Percentiles rank a stretch among this genome's conserved stretches.
Conservation (phyloP, 495 filamentous ascomycete species). For the Aspergillus steynii region DNA sequence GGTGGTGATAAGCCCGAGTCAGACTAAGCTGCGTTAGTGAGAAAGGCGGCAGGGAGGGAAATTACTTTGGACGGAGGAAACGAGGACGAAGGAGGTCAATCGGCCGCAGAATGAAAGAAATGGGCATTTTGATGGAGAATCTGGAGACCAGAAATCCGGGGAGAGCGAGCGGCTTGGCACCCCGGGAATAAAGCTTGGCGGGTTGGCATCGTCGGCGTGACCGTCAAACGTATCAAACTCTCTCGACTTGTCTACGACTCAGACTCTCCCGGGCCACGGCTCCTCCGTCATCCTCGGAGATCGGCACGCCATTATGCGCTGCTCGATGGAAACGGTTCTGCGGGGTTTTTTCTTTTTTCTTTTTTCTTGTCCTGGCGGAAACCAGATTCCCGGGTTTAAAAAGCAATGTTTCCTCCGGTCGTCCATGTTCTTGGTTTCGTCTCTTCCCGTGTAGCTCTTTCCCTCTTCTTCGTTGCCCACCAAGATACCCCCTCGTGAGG, state of each 20-base stretch:
- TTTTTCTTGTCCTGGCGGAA: neutral
- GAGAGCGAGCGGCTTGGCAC: neutral
- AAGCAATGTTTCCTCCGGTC: neutral
- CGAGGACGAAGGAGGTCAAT: no score
- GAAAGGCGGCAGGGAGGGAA: neutral
- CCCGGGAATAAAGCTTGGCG: neutral
- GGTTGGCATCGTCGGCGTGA: no score
- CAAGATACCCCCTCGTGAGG: neutral
- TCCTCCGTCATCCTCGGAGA: neutral
- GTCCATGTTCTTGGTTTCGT: neutral
- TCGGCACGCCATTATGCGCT: neutral
- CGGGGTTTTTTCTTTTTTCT: neutral
- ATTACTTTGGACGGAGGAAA: no score
- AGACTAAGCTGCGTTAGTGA: neutral
- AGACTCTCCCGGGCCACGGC: neutral
- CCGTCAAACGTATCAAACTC: no score
- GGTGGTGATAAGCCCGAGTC: neutral
- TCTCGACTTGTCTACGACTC: no score
- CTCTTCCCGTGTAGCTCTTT: neutral
- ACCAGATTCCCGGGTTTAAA: neutral
- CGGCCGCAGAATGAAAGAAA: no score
- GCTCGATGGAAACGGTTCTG: neutral
- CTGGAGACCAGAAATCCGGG: neutral
- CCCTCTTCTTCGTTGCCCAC: neutral
- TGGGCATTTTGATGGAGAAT: neutral